These are phyloP conservation scores for Trichoderma parareesei DNA, from an alignment of 495 filamentous ascomycete species.

Conservation along the genomic window DNA sequence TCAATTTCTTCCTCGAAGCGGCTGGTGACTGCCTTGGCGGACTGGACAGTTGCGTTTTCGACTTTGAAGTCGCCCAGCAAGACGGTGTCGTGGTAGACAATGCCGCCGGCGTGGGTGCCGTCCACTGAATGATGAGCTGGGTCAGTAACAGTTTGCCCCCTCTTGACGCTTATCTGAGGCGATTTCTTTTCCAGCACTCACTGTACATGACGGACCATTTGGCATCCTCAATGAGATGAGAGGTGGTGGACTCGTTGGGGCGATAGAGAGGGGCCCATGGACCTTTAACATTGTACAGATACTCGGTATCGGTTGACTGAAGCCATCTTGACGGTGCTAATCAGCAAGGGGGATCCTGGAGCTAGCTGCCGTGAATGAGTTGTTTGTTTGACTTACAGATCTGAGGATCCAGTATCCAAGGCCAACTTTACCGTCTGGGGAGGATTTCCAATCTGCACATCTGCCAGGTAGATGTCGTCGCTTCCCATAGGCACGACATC, in stretches of 20 bases:
- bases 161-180: neutral
- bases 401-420: conserved; percentile 68
- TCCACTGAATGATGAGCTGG: conserved; percentile 17
- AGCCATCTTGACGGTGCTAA: conserved; percentile 13
- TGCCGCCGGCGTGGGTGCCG: conserved; percentile 25
- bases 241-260: conserved; percentile 53
- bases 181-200: conserved; percentile 42
- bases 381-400: conserved; percentile 50
- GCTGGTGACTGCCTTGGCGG: neutral
- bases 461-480: conserved; percentile 58
- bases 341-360: neutral
- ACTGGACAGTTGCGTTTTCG: neutral
- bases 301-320: conserved; percentile 28
- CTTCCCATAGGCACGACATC: conserved; percentile 4
- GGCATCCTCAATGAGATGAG: conserved; percentile 37
- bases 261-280: conserved; percentile 17
- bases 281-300: neutral
- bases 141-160: conserved; percentile 1
- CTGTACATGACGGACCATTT: conserved; percentile 67
- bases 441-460: conserved; percentile 60
- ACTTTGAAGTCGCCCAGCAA: conserved; percentile 17
- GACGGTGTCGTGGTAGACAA: conserved; percentile 32
- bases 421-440: conserved; percentile 56
- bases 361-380: neutral
- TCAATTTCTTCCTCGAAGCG: conserved; percentile 11